Conservation (phyloP, 2,329 filamentous ascomycete species). For the Penicillium sp. region DNA sequence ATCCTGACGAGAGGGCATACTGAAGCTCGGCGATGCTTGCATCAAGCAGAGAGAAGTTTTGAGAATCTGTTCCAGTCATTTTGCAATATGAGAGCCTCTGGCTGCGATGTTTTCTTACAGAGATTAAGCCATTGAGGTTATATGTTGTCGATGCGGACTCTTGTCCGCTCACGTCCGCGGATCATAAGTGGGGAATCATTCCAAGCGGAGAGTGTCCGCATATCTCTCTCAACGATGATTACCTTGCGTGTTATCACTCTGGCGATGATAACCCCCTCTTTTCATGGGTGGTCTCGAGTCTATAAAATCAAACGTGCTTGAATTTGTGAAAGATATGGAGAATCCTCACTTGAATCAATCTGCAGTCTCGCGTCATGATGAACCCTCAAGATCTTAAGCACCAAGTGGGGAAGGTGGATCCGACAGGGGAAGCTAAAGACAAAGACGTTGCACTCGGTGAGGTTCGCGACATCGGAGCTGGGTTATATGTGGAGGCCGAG, state of each 20-base stretch:
- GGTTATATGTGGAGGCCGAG: constrained; percentile 47
- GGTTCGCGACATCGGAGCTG: constrained; percentile 43
- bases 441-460: constrained; percentile 13
- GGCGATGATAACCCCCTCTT: constrained; percentile 6
- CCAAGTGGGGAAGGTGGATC: neutral
- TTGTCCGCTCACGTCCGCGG: constrained; percentile 5
- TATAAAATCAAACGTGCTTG: too few relatives aligned
- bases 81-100: neutral
- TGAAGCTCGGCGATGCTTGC: constrained; percentile 49
- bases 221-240: neutral
- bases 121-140: neutral
- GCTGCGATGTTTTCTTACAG: neutral
- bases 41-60: constrained; percentile 43
- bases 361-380: neutral
- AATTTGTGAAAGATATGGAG: too few relatives aligned
- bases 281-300: neutral
- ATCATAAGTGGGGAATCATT: constrained; percentile 11
- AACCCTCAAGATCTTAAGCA: neutral
- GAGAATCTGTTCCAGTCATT: constrained; percentile 7
- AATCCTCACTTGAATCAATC: too few relatives aligned
- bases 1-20: constrained; percentile 41
- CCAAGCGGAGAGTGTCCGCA: neutral
- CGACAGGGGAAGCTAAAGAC: neutral
- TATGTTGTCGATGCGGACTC: constrained; percentile 7
- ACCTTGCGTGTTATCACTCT: constrained; percentile 13